Percentiles rank a stretch among this genome's conserved stretches.
Conservation (phyloP, 805 yeast species). For the Wickerhamomyces chaumierensis region DNA sequence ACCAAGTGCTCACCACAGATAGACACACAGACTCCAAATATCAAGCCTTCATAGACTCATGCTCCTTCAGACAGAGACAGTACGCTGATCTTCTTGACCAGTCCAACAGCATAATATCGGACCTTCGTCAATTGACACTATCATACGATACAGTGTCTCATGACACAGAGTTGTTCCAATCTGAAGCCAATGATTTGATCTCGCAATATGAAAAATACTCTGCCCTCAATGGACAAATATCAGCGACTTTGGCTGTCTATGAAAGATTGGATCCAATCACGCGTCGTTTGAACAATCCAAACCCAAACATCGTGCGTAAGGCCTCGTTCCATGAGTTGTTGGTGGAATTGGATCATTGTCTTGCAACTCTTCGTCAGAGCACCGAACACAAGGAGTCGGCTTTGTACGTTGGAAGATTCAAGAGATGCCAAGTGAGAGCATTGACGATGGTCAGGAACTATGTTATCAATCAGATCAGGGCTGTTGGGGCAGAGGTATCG, state of each 20-base stretch:
- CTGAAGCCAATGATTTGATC: slow-evolving; percentile 39
- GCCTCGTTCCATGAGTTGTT: slow-evolving; percentile 45
- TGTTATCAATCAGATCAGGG: slow-evolving; percentile 31
- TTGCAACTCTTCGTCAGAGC: slow-evolving; percentile 39
- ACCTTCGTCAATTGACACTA: slow-evolving; percentile 34
- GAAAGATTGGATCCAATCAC: slow-evolving; percentile 64
- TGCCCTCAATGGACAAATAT: slow-evolving; percentile 32
- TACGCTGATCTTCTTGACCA: slow-evolving; percentile 30
- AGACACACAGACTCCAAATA: slow-evolving; percentile 22
- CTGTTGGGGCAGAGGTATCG: slow-evolving; percentile 20
- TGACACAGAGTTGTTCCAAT: slow-evolving; percentile 56
- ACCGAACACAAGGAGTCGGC: slow-evolving; percentile 63
- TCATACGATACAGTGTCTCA: slow-evolving; percentile 47
- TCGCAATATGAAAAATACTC: slow-evolving; percentile 32
- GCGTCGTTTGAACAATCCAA: slow-evolving; percentile 56
- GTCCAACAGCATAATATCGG: slow-evolving; percentile 31
- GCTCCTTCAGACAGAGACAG: slow-evolving; percentile 20
- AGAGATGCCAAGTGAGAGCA: slow-evolving; percentile 76
- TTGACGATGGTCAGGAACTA: slow-evolving; percentile 65
- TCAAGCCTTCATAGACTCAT: slow-evolving; percentile 20
- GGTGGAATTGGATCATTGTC: slow-evolving; percentile 50
- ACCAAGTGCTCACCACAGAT: slow-evolving; percentile 25
- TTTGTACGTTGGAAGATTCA: slow-evolving; percentile 56
- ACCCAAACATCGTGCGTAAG: slow-evolving; percentile 52
- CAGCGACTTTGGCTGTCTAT: slow-evolving; percentile 43